Evolutionary conservation across 148 eudicot genomes (phyloP), one percentile per base, ranked within the genome.

Genomic region (Chenopodium formosanum): DNA sequence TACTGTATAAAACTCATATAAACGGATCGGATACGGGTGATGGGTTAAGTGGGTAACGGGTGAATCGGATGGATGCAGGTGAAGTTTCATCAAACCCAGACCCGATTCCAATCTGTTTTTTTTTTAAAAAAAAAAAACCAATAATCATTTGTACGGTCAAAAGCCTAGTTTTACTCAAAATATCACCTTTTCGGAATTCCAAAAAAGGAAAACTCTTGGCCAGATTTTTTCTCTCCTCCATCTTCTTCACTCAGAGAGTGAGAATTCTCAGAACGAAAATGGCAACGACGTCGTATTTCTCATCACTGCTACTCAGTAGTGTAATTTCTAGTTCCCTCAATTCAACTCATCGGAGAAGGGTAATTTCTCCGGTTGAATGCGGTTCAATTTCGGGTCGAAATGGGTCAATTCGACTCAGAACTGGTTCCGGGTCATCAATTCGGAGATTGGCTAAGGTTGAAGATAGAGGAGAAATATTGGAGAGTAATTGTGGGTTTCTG

Each of bases 401-500:
- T 7, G 48, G 69, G 1, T 74, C 73, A 6, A 17, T 70, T 71
- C 78, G 47, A 70, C 50, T 80, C 68, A 53, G 34, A 0, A 0
- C 80, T 66, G 71, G 72, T 78, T 17, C 8, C 40, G 64, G 65
- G 77, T 77, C 63, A 17, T 37, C 52, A 27, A 65, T 76, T 73
- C 82, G 76, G 75, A 44, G 34, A 25, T 32, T 62, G 16, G 88
- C 82, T 37, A 56, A 65, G 81, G 77, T 78, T 73, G 81, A 74
- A 23, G 82, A 76, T 12, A 25, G 50, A 46, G 89, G 84, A 79
- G 90, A 82, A 73, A 78, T 64, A 81, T 63, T 78, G 19, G 81
- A 82, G 17, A 71, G 31, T 22, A 17, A 32, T 70, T 72, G 82
- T 32, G 3, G 46, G 34, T n/a, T 46, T 46, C 44, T 20, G 40